Percentiles rank a stretch among this genome's conserved stretches.
Evolutionary conservation across 495 filamentous ascomycete species (phyloP).

Genomic region (Penicillium bovifimosum): DNA sequence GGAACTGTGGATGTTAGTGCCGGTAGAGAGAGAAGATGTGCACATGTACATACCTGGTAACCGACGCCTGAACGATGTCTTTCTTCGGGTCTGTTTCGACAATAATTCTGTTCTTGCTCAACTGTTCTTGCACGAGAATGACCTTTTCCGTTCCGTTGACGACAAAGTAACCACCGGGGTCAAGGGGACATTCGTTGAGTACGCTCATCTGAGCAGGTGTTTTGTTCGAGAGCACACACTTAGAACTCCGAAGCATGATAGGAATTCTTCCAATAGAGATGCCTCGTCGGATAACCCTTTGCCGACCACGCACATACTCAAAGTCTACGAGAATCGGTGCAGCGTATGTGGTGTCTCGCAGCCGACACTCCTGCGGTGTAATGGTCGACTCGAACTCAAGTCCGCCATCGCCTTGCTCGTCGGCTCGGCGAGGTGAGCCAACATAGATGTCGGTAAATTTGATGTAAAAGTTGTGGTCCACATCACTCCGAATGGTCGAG

Average conservation of each 20-base stretch:
- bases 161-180: conserved; percentile 97
- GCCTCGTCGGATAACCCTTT: conserved; percentile 60
- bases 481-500: conserved; percentile 76
- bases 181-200: conserved; percentile 89
- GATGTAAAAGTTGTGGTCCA: conserved; percentile 79
- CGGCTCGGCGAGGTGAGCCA: conserved; percentile 67
- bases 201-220: conserved; percentile 76
- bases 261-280: conserved; percentile 85
- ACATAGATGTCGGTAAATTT: conserved; percentile 88
- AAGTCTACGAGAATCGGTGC: conserved; percentile 89
- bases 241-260: conserved; percentile 93
- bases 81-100: conserved; percentile 89
- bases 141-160: conserved; percentile 98
- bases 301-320: conserved; percentile 70
- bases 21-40: background rate
- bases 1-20: conserved; percentile 51
- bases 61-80: conserved; percentile 86
- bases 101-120: conserved; percentile 98
- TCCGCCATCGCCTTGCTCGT: conserved; percentile 51
- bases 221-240: conserved; percentile 77
- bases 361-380: conserved; percentile 90
- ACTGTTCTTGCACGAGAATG: conserved; percentile 93
- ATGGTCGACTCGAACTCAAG: conserved; percentile 53
- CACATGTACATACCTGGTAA: conserved; percentile 56
- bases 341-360: conserved; percentile 92